A percentile compares a stretch with the other conserved stretches of the same genome.
Conservation (phyloP, 2,329 filamentous ascomycete genomes). For the Bipolaris gigantea region DNA sequence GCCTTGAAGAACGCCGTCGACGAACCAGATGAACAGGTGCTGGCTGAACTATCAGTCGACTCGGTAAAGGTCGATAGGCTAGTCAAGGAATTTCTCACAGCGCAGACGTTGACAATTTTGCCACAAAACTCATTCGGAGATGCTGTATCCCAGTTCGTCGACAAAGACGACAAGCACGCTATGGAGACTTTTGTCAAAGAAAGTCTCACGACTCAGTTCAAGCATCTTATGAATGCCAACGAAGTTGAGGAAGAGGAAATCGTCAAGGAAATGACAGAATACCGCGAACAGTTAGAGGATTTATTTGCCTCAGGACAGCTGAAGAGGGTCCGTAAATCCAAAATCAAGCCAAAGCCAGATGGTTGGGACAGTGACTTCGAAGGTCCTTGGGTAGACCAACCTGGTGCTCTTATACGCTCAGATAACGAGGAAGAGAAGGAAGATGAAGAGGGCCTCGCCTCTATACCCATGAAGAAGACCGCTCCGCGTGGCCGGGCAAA, state of each 20-base stretch:
- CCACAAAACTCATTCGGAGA: slow-evolving; percentile 92
- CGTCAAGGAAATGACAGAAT: slow-evolving; percentile 71
- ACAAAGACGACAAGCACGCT: slow-evolving; percentile 92
- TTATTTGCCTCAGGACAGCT: slow-evolving; percentile 67
- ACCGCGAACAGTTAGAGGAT: slow-evolving; percentile 70
- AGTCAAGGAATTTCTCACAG: slow-evolving; percentile 82
- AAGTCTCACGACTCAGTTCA: slow-evolving; percentile 48
- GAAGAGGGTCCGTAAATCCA: slow-evolving; percentile 58
- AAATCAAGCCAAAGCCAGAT: slow-evolving; percentile 73
- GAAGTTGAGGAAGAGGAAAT: slow-evolving; percentile 71
- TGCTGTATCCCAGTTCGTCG: slow-evolving; percentile 87
- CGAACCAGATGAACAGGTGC: slow-evolving; percentile 65
- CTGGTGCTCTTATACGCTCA: slow-evolving; percentile 63
- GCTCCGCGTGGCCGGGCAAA: slow-evolving; percentile 52
- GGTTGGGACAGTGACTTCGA: slow-evolving; percentile 90
- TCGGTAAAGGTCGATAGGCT: slow-evolving; percentile 85
- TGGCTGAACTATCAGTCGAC: slow-evolving; percentile 67
- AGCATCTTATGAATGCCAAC: slow-evolving; percentile 54
- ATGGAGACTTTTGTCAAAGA: slow-evolving; percentile 61
- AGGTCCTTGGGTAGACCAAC: slow-evolving; percentile 80
- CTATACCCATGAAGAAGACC: slow-evolving; percentile 43
- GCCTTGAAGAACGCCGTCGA: slow-evolving; percentile 57
- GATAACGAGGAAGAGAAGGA: slow-evolving; percentile 54
- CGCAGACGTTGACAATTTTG: slow-evolving; percentile 87
- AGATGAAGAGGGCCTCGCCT: slow-evolving; percentile 37